Evolutionary conservation across 148 eudicot genomes (phyloP), one percentile per base, ranked within the genome.

Genomic region (Rhododendron ferrugineum): DNA sequence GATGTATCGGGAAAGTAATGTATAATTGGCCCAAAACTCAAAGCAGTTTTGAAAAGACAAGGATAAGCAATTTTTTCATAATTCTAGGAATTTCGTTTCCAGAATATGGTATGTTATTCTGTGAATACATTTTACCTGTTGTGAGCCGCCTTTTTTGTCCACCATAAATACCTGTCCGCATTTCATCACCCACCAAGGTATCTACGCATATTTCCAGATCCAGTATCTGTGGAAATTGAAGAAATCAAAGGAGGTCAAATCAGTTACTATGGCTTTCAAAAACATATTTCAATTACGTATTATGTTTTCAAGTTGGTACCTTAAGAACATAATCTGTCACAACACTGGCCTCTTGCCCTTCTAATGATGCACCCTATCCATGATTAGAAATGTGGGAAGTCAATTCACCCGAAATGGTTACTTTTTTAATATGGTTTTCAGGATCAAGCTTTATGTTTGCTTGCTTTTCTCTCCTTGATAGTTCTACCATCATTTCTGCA

Each of bases 191-290:
- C 56, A 95, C 96, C 52, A 95, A 50, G 83, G 97, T 94, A 88
- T 94, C 97, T 52, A 96, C 96, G 72, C 98, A 95, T 18, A 89
- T 87, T 68, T 95, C 98, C 40, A 94, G 95, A 84, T 98, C 99
- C 87, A 94, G 90, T 30, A 96, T 93, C 99, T 94, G 91, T 40
- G 42, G 18, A 78, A 78, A 37, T 70, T 14, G 15, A 56, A 22
- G 81, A 47, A 58, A 37, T 1, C 11, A 26, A 66, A n/a, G 70
- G 8, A 60, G 34, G n/a, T n/a, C 4, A 34, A 44, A 36, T 20
- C 5, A 16, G 23, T 26, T 78, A 7, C 60, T 37, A 37, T 37
- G 40, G 5, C 40, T 37, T 37, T 37, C 40, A 37, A 37, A 37
- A 37, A 4, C 40, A 4, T 37, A 37, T 37, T 37, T 37, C 5